Conservation (phyloP, 208 protist species). For the Leishmania aethiopica region DNA sequence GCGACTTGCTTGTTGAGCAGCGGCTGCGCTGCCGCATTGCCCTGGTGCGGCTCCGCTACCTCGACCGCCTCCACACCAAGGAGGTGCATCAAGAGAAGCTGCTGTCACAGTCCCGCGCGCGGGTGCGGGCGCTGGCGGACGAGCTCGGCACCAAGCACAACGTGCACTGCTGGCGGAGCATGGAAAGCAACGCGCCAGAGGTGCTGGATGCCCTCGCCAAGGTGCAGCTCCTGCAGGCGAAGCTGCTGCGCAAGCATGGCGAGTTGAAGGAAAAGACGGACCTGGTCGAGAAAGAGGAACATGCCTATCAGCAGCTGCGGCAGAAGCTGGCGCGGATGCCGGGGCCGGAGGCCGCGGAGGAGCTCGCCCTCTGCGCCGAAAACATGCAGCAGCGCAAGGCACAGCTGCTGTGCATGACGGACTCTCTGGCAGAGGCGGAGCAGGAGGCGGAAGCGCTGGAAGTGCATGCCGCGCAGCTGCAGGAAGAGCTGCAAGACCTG, state of each 20-base stretch:
- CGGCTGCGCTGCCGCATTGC: conserved; percentile 91
- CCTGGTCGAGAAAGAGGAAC: conserved; percentile 89
- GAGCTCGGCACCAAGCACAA: conserved; percentile 98
- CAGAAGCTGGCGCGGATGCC: conserved; percentile 93
- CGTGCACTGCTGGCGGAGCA: conserved; percentile 97
- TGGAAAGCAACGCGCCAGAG: conserved; percentile 96
- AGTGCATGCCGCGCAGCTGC: conserved; percentile 90
- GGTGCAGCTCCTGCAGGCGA: conserved; percentile 97
- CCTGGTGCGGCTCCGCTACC: conserved; percentile 72
- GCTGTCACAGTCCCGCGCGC: conserved; percentile 91
- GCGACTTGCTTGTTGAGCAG: conserved; percentile 92
- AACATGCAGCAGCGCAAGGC: conserved; percentile 91
- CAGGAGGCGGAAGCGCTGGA: conserved; percentile 80
- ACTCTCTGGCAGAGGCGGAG: conserved; percentile 59
- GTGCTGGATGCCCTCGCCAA: conserved; percentile 97
- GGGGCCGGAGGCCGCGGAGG: conserved; percentile 96
- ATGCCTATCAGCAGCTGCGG: conserved; percentile 92
- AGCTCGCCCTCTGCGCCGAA: conserved; percentile 94
- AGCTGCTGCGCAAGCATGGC: conserved; percentile 96
- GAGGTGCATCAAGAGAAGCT: conserved; percentile 89
- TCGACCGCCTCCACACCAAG: conserved; percentile 90
- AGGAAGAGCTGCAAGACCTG: conserved; percentile 89
- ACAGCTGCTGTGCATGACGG: conserved; percentile 89
- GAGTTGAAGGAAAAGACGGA: conserved; percentile 92
- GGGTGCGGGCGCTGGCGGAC: conserved; percentile 94